Evolutionary conservation across 495 filamentous ascomycete genomes (phyloP), one percentile per base, ranked within the genome.

Genomic region (Cladorrhinum samala): DNA sequence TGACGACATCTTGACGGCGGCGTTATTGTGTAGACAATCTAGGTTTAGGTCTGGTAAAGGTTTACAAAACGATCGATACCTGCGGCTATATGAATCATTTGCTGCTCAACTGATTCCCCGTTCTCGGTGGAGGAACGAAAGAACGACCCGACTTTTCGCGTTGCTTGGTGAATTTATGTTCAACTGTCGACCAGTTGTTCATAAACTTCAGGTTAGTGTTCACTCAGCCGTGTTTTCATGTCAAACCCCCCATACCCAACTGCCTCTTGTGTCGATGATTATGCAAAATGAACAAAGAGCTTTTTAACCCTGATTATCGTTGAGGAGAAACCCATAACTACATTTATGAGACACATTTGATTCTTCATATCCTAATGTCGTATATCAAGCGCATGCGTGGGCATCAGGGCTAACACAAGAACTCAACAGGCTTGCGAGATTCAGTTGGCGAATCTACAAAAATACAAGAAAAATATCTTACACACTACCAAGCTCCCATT

Each of bases 241-340:
- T 49, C 24, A 11, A 24, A 18, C 23, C 36, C 24, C 53, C 18
- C n/a, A n/a, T n/a, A 44, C 3, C 42, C 36, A 30, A 23, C 21
- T 20, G 6, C 46, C 52, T 50, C 17, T 4, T 19, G 60, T 74
- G 72, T 74, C 74, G 57, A 78, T 77, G 77, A 80, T 77, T 72
- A 76, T 65, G 68, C 49, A 48, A 61, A 64, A 60, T 58, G 58
- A 60, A 65, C 68, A 70, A 77, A 74, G 75, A 77, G 75, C 75
- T 77, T 77, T 77, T 77, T 77, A 77, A 77, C 72, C 72, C 74
- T 77, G 72, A 77, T 64, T 48, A 54, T 38, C 27, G 56, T 72
- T 68, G 60, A 64, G 74, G 72, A 74, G 63, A 72, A 73, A 67
- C 68, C 60, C 69, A 75, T 75, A 71, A 76, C 62, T 59, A 73